Conservation (phyloP, 2,329 filamentous ascomycete genomes). For the Aspergillus fijiensis region DNA sequence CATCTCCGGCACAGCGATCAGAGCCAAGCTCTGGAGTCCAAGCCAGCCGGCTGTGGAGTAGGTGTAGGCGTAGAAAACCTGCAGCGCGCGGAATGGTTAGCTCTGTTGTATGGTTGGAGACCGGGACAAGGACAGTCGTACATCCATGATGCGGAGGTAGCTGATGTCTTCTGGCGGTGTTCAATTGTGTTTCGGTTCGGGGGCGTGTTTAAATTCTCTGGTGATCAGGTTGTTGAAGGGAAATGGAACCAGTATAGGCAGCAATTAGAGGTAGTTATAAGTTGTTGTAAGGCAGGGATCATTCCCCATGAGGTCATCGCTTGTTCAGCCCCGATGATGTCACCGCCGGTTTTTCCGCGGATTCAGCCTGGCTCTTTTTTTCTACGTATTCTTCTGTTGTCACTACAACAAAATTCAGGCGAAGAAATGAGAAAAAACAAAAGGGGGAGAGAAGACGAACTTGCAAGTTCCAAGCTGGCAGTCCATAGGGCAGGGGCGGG, state of each 20-base stretch:
- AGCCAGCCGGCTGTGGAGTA: conserved; percentile 48
- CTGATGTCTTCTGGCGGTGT: neutral
- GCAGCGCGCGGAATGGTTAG: conserved; percentile 6
- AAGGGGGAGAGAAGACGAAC: neutral
- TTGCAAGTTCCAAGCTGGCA: neutral
- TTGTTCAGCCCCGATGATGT: conserved; percentile 6
- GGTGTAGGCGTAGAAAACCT: conserved; percentile 49
- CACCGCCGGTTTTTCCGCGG: neutral
- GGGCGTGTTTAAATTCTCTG: neutral
- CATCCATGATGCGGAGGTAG: conserved; percentile 18
- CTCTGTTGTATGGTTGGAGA: neutral
- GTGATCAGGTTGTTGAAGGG: neutral
- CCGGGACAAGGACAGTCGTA: conserved; percentile 7
- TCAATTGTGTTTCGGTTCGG: neutral
- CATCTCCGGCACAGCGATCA: conserved; percentile 61
- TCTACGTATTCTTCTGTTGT: neutral
- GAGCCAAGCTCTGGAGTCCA: conserved; percentile 48
- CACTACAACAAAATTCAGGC: neutral
- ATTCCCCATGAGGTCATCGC: conserved; percentile 7
- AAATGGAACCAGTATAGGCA: neutral
- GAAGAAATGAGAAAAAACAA: neutral
- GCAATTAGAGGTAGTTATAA: neutral
- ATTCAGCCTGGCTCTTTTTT: neutral
- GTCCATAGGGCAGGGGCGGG: neutral
- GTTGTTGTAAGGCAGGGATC: neutral